Evolutionary conservation across 2,329 filamentous ascomycete species (phyloP).

Genomic region (Amphichorda felina): DNA sequence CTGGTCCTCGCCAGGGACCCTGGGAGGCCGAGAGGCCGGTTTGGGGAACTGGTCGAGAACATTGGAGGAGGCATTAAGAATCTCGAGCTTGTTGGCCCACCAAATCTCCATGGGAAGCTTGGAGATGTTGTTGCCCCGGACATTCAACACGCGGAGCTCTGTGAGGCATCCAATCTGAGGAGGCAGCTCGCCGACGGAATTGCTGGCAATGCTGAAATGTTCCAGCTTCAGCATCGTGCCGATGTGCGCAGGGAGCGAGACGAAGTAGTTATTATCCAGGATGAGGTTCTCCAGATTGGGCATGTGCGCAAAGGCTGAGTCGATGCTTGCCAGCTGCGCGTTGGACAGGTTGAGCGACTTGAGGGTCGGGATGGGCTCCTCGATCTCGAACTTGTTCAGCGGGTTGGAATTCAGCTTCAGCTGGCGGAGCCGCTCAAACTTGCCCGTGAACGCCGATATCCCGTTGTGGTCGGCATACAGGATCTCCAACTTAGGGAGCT

Average conservation of each 20-base stretch:
- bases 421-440: constrained; percentile 74
- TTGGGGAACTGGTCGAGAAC: constrained; percentile 86
- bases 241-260: constrained; percentile 75
- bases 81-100: constrained; percentile 85
- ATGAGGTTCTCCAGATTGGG: constrained; percentile 78
- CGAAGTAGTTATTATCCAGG: constrained; percentile 91
- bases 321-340: constrained; percentile 81
- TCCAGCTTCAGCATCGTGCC: constrained; percentile 75
- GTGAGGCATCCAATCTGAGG: constrained; percentile 77
- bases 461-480: constrained; percentile 86
- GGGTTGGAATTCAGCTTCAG: constrained; percentile 91
- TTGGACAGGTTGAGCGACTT: constrained; percentile 83
- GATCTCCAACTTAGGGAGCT: constrained; percentile 77
- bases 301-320: constrained; percentile 79
- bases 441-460: constrained; percentile 79
- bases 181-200: constrained; percentile 74
- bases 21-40: constrained; percentile 58
- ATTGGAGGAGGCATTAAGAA: constrained; percentile 90
- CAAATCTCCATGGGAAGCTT: constrained; percentile 88
- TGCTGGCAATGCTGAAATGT: constrained; percentile 88
- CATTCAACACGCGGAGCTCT: constrained; percentile 76
- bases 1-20: constrained; percentile 40
- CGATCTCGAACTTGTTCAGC: constrained; percentile 84
- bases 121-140: constrained; percentile 87
- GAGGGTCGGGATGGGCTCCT: constrained; percentile 63